phyloP scores from a whole-genome alignment of 164 flowering plant species.

The Houttuynia cordata region DNA sequence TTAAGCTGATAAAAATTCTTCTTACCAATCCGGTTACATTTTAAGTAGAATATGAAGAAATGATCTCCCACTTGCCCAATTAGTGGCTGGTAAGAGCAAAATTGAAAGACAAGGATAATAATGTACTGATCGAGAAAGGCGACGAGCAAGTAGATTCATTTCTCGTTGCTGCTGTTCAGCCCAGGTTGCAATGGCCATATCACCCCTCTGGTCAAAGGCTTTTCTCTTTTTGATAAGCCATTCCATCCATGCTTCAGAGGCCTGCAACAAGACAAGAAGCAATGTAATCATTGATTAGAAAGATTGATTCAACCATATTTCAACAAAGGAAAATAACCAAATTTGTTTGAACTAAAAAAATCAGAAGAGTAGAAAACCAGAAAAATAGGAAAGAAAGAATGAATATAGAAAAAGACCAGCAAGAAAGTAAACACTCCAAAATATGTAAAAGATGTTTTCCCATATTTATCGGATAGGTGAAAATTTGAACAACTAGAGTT shows the following conservation, averaged over 20 bases:
- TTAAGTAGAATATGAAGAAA: too few species aligned
- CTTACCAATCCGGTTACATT: not conserved
- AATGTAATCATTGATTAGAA: not conserved
- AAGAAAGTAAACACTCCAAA: not conserved
- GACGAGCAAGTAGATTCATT: conserved; percentile 74
- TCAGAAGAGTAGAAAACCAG: not conserved
- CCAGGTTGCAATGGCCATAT: conserved; percentile 96
- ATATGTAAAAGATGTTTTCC: too few species aligned
- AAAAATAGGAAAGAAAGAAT: too few species aligned
- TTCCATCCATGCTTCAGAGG: conserved; percentile 99
- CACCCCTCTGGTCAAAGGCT: conserved; percentile 98
- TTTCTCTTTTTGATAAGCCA: conserved; percentile 85
- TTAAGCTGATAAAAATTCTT: not conserved
- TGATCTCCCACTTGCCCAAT: not conserved
- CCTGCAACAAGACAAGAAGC: conserved; percentile 27
- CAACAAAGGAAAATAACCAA: not conserved
- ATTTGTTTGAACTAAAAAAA: not conserved
- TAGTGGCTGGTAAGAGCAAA: not conserved
- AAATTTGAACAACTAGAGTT: not conserved
- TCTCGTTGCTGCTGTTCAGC: conserved; percentile 96
- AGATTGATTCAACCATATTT: not conserved
- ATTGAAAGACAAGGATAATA: not conserved
- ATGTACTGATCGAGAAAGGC: conserved; percentile 50
- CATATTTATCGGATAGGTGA: not conserved
- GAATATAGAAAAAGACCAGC: too few species aligned